phyloP scores from a whole-genome alignment of 768 basidiomycete genomes.

The Pleurotus salmoneostramineus region DNA sequence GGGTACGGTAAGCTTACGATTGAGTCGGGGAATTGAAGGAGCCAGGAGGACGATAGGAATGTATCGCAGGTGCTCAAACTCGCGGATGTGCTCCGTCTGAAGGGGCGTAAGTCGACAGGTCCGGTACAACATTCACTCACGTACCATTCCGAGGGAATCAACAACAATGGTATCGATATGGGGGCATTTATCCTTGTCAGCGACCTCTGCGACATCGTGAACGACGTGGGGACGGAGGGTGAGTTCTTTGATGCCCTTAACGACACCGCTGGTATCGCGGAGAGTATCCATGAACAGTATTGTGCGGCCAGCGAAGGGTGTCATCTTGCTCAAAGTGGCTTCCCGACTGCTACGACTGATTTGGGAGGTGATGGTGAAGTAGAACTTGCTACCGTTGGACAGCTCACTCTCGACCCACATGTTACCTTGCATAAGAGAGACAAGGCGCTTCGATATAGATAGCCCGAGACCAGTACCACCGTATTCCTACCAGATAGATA shows the following conservation, averaged over 20 bases:
- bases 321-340: constrained; percentile 70
- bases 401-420: constrained; percentile 99
- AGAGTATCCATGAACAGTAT: constrained; percentile 91
- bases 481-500: constrained; percentile 62
- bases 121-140: constrained; percentile 23
- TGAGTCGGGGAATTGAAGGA: constrained; percentile 69
- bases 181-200: constrained; percentile 75
- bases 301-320: constrained; percentile 79
- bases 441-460: constrained; percentile 95
- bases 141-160: constrained; percentile 78
- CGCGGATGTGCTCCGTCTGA: constrained; percentile 84
- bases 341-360: constrained; percentile 73
- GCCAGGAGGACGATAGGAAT: constrained; percentile 91
- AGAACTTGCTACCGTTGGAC: constrained; percentile 88
- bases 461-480: constrained; percentile 95
- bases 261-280: constrained; percentile 69
- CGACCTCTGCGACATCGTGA: constrained; percentile 69
- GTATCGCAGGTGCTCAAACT: constrained; percentile 90
- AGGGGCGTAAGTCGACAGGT: background rate
- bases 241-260: constrained; percentile 71
- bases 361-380: constrained; percentile 90
- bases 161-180: constrained; percentile 94
- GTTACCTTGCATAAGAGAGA: constrained; percentile 95
- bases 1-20: constrained; percentile 44
- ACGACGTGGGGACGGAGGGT: constrained; percentile 74